Base-by-base conservation (phyloP, 2,329 filamentous ascomycete species). In the Achaetomium macrosporum region DNA sequence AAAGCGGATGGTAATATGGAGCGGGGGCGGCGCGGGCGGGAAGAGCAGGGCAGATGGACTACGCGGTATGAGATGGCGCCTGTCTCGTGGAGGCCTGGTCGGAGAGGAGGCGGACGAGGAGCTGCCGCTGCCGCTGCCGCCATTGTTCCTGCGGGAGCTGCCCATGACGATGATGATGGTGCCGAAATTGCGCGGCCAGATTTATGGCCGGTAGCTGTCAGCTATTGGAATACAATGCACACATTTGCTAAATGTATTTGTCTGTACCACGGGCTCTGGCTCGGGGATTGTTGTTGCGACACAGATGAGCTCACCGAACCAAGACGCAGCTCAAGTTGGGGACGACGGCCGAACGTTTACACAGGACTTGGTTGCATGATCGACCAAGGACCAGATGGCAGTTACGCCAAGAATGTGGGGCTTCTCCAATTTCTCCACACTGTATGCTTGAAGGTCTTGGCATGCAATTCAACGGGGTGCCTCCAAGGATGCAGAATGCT, bases 1-100 rank as follows among this genome's bases (percentile, higher is more conserved):
- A 79, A 99, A 97, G 69, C 92, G 90, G 68, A 97, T 85, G 36
- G 88, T 92, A 42, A 97, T 77, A 64, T 87, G 83, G 52, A 96
- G 76, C 33, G 77, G 77, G 17, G 69, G 66, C 50, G 61, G 61
- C 45, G 51, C 42, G 8, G 56, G 52, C 3, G 56, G 47, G n/a
- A 57, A 50, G 13, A 55, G 20, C 16, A 53, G 51, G 15, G 47
- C 50, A 8, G 56, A 55, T 9, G 57, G 53, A 19, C 37, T 57
- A 46, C 51, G 58, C 31, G 53, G 46, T 29, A 42, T 43, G 33
- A 53, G 51, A 13, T 53, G 33, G 15, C 42, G 45, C 42, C 39
- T 40, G 37, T 55, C 47, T 15, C 20, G 54, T 1, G 50, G 30
- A 6, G 40, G 13, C 16, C 25, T 16, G 7, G 55, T 51, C 12